Evolutionary conservation across 140 eudicot genomes (phyloP).

Genomic region (Bidens hawaiensis): DNA sequence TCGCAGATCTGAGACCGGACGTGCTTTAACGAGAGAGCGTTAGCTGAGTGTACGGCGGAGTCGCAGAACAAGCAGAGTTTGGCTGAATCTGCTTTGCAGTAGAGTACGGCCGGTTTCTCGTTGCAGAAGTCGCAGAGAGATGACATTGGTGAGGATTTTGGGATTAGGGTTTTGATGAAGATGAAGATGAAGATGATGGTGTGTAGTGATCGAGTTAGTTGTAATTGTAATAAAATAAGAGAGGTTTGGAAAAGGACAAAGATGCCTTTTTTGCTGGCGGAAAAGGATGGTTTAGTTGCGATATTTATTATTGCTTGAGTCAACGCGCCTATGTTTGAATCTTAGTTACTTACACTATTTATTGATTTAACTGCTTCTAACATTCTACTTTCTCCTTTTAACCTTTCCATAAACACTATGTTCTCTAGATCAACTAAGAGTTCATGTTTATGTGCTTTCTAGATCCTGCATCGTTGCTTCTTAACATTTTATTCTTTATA

Average conservation of each 20-base stretch:
- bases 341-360: too few species aligned
- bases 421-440: too few species aligned
- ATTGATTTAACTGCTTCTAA: too few species aligned
- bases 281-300: slow-evolving; percentile 11
- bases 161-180: not conserved
- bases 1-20: slow-evolving; percentile 81
- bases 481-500: too few species aligned
- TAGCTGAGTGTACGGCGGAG: slow-evolving; percentile 79
- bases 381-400: too few species aligned
- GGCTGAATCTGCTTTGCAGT: slow-evolving; percentile 84
- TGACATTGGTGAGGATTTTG: slow-evolving; percentile 14
- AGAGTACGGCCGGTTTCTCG: slow-evolving; percentile 48
- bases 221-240: not conserved
- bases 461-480: too few species aligned
- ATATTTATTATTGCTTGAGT: slow-evolving; percentile 13
- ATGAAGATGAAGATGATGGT: not conserved
- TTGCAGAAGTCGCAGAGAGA: slow-evolving; percentile 69
- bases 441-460: too few species aligned
- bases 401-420: too few species aligned
- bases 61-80: slow-evolving; percentile 84
- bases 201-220: not conserved
- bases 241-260: slow-evolving; percentile 21
- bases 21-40: slow-evolving; percentile 78
- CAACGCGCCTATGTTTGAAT: slow-evolving; percentile 8
- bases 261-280: slow-evolving; percentile 17